Conservation (phyloP, 805 yeast species). For the Ogataea allantospora region DNA sequence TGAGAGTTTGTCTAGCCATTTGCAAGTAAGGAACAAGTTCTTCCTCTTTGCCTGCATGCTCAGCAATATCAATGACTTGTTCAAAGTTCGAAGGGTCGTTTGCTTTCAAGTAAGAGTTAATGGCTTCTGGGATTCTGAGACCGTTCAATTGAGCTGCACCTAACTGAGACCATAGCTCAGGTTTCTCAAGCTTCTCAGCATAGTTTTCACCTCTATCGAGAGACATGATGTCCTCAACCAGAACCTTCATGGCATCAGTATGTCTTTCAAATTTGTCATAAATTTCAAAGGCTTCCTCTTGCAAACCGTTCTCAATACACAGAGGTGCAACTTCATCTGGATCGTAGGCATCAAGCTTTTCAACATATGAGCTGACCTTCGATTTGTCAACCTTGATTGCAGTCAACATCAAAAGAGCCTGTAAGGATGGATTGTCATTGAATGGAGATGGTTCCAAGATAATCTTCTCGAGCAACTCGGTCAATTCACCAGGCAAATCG, state of each 20-base stretch:
- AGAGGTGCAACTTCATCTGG: slow-evolving; percentile 92
- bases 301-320: slow-evolving; percentile 82
- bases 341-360: slow-evolving; percentile 86
- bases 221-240: slow-evolving; percentile 90
- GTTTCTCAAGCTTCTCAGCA: slow-evolving; percentile 82
- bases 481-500: slow-evolving; percentile 86
- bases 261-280: slow-evolving; percentile 81
- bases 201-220: slow-evolving; percentile 92
- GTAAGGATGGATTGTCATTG: slow-evolving; percentile 91
- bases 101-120: slow-evolving; percentile 87
- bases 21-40: slow-evolving; percentile 82
- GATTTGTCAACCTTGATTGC: slow-evolving; percentile 94
- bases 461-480: slow-evolving; percentile 92
- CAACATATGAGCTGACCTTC: slow-evolving; percentile 79
- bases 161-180: slow-evolving; percentile 90
- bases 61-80: slow-evolving; percentile 91
- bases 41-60: slow-evolving; percentile 94
- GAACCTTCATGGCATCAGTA: slow-evolving; percentile 79
- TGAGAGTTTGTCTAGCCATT: slow-evolving; percentile 88
- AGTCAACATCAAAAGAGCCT: slow-evolving; percentile 87
- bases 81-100: slow-evolving; percentile 87
- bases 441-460: slow-evolving; percentile 97
- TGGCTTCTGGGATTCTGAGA: slow-evolving; percentile 85
- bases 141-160: slow-evolving; percentile 97
- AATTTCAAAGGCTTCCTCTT: slow-evolving; percentile 93